Evolutionary conservation across 2,329 filamentous ascomycete species (phyloP).

Genomic region (Ceratocystis harringtonii): DNA sequence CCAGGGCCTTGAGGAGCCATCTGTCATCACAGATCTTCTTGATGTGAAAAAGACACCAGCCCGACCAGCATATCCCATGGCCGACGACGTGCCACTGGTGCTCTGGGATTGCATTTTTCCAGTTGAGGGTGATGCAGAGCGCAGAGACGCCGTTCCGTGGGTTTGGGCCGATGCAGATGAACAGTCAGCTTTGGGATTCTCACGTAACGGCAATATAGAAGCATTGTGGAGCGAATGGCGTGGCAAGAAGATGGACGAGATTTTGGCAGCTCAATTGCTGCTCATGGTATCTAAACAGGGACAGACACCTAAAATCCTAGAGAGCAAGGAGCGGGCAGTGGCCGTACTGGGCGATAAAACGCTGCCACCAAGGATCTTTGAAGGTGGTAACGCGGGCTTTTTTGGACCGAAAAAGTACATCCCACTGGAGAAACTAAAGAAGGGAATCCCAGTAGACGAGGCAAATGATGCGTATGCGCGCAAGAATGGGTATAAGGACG

Average conservation of each 20-base stretch:
- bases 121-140: conserved; percentile 22
- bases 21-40: conserved; percentile 57
- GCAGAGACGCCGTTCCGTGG: conserved; percentile 56
- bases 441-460: conserved; percentile 36
- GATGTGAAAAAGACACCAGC: conserved; percentile 55
- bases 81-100: conserved; percentile 75
- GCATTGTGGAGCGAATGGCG: conserved; percentile 74
- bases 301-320: conserved; percentile 9
- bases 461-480: conserved; percentile 48
- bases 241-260: conserved; percentile 74
- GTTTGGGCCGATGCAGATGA: conserved; percentile 56
- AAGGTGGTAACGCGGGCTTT: conserved; percentile 39
- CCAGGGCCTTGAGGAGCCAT: conserved; percentile 67
- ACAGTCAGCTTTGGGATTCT: conserved; percentile 42
- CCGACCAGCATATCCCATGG: conserved; percentile 82
- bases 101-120: conserved; percentile 91
- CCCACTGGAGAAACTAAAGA: conserved; percentile 37
- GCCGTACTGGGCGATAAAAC: conserved; percentile 5
- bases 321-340: conserved; percentile 7
- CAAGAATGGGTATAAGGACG: conserved; percentile 40
- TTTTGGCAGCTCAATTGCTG: conserved; percentile 61
- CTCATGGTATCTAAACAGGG: conserved; percentile 39
- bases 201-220: conserved; percentile 51
- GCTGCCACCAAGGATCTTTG: conserved; percentile 28
- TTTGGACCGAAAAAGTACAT: conserved; percentile 31